Evolutionary conservation across 2,329 filamentous ascomycete genomes (phyloP), one percentile per base, ranked within the genome.

Genomic region (Saccharata proteae): DNA sequence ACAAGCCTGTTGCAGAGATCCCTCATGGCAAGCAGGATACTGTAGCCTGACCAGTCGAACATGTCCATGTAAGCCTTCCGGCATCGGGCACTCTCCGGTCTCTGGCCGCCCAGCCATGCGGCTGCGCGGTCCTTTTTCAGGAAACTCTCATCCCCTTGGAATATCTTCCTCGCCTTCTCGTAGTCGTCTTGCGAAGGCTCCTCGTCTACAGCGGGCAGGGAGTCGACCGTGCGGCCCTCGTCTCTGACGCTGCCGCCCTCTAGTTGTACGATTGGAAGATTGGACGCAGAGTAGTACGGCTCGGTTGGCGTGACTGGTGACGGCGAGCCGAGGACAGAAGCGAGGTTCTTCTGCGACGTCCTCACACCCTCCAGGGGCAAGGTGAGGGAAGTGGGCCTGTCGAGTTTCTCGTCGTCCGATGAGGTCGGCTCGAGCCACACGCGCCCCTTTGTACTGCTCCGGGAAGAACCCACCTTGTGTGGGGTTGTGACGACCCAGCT

Each of bases 51-150:
- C 61, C 90, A 96, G 50, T 94, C 79, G 51, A 88, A 94, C 8
- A 94, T 63, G 38, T 84, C 77, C 80, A 98, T 93, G 55, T 93
- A 98, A 1, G 88, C 88, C 41, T 66, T 65, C 29, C 75, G 58
- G n/a, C 70, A 61, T 34, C 59, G 58, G 24, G 58, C 59, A 43
- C 69, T 69, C 25, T 67, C 59, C 6, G 62, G 52, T 10, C 65
- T 68, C 16, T 61, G 52, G 42, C 90, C 83, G 43, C 90, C 90
- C 57, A 94, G 77, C 77, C 84, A 92, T 16, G 84, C 71, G 16
- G 86, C 85, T 11, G 86, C 84, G 49, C 80, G 78, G 18, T 79
- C 74, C 47, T 83, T 85, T 23, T 69, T 68, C 14, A 90, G 76
- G 37, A 86, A 80, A 30, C 83, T 77, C 48, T 93, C 85, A 38